Base-by-base conservation (phyloP, 208 protist genomes). In the Blechomonas ayalai region DNA sequence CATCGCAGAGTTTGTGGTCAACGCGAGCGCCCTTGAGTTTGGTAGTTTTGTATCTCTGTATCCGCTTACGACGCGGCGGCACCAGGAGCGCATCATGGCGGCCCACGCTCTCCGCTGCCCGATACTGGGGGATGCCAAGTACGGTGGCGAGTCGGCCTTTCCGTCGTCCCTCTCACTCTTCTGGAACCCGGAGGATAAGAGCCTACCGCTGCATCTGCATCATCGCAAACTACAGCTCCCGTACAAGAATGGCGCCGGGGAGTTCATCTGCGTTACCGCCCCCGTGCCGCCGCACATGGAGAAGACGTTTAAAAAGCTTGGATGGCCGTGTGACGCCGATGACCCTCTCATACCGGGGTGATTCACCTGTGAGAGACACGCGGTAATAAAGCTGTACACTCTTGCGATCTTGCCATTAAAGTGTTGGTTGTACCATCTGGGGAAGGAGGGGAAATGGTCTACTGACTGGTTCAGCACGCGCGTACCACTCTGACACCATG, bases 21-120 rank as follows among this genome's bases (percentile, higher is more conserved):
- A 92, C 53, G 85, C 84, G 20, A 83, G 69, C 36, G 81, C 78
- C 25, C 67, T 88, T 40, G 78, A 94, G 58, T 90, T 74, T 44
- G 81, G 77, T 38, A 90, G 78, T 42, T 96, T 91, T 52, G 65
- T 96, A 47, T 94, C 85, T 8, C 91, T 94, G 45, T 96, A 96
- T 49, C 74, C 90, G 0, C 58, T 95, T 45, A 95, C 86, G 36
- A 85, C 74, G 40, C 69, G 82, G 29, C 67, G 82, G 35, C 85
- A 95, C 55, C 85, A 96, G 49, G 79, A 94, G 35, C 85, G 90
- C 23, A 95, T 96, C 52, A 90, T 89, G 78, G 69, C 86, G 16
- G 82, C 90, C 6, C 83, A 94, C 53, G 84, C 86, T 7, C 70
- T 96, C 44, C 77, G 84, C 16, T 81, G 75, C 31, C 90, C 90